Evolutionary conservation across 805 yeast genomes (phyloP), one percentile per base, ranked within the genome.

Genomic region (Metschnikowia bowlesiae): DNA sequence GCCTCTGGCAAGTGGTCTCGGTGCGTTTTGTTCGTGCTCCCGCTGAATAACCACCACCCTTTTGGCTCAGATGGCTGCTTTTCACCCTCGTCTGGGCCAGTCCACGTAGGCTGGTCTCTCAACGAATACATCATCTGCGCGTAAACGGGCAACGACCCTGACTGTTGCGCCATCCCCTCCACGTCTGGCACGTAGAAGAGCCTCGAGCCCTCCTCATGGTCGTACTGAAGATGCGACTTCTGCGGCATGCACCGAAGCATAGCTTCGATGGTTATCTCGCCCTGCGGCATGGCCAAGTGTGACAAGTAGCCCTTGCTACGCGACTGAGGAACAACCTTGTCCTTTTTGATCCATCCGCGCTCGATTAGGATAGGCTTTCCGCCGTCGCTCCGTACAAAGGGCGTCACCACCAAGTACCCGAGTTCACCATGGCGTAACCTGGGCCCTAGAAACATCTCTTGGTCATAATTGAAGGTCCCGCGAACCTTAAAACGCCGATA

Each of bases 401-500:
- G 98, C 6, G 95, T 85, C 31, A 87, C 81, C 6, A 92, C 76
- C 26, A 80, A 69, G 65, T 88, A 94, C 1, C 99, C 99, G 50
- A 82, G 78, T 55, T 74, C 71, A 4, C 75, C 77, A 53, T 89
- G 83, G 56, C 77, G 76, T 44, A 86, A 74, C 55, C 97, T 78
- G 6, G 99, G 98, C 0, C 98, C 98, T 47, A 94, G 89, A 61
- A 88, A 86, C 70, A 90, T 82, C 65, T 94, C 99, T 62, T 90
- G 83, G 11, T 83, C 81, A 61, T 94, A 91, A 57, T 87, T 85
- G 64, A 85, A 94, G 49, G 75, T 77, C 1, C 99, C 99, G 46
- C 77, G 82, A 10, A 87, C 68, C n/a, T 76, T 72, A 40, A 92
- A 91, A 55, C 85, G 77, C 49, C 97, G 78, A 65, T 85, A 92